These are phyloP conservation scores for Ilyonectria sp. DNA, from an alignment of 2,329 filamentous ascomycete genomes.

Conservation along the genomic window DNA sequence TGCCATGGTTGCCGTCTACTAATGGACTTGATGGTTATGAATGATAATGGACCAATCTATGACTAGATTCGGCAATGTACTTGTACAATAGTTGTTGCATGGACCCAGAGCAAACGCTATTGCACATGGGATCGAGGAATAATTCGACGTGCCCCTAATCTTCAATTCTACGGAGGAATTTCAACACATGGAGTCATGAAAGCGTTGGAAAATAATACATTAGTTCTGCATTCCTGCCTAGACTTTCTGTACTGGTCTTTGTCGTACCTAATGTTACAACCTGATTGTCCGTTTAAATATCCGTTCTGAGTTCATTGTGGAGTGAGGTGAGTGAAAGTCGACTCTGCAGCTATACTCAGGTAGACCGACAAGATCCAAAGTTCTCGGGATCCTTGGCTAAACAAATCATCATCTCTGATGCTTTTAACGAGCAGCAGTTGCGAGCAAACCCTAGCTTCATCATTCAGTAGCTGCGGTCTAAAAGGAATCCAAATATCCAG, in stretches of 20 bases:
- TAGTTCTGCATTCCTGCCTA: background rate
- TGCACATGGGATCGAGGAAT: background rate
- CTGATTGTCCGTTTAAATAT: no score
- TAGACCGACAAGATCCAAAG: no score
- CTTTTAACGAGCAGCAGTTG: no score
- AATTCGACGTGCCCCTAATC: background rate
- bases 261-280: background rate
- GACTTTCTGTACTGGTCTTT: background rate
- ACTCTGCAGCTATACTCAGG: no score
- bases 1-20: slow-evolving; percentile 30
- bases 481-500: no score
- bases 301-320: no score
- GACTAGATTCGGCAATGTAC: slow-evolving; percentile 1
- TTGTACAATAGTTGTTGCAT: background rate
- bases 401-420: no score
- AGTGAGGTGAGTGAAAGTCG: no score
- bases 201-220: background rate
- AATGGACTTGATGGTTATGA: slow-evolving; percentile 3
- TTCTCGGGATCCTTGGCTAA: no score
- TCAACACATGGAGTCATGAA: background rate
- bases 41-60: slow-evolving; percentile 5
- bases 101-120: background rate
- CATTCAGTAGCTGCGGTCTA: no score
- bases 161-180: background rate
- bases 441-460: no score